phyloP scores from a whole-genome alignment of 2,329 filamentous ascomycete genomes.

The Botrytis medusae region DNA sequence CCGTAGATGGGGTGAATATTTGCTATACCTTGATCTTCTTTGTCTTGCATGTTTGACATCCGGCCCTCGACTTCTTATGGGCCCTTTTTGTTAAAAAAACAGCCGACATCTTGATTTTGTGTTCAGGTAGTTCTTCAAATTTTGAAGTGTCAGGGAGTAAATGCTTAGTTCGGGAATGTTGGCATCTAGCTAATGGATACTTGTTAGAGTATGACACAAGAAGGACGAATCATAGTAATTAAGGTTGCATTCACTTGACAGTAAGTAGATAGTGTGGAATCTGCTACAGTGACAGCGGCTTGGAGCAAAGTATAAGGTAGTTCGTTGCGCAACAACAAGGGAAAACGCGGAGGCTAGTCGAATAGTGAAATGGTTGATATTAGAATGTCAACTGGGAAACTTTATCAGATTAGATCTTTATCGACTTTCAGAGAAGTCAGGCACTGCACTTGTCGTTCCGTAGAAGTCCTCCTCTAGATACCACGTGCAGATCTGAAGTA shows the following conservation, averaged over 20 bases:
- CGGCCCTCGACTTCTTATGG: constrained; percentile 38
- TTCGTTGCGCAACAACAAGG: neutral
- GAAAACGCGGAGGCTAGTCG: neutral
- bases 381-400: neutral
- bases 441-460: neutral
- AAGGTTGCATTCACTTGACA: neutral
- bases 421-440: neutral
- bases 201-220: neutral
- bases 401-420: neutral
- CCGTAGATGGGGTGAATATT: neutral
- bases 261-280: neutral
- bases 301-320: neutral
- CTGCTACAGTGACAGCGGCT: neutral
- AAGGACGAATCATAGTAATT: neutral
- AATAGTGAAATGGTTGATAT: neutral
- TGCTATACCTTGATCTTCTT: constrained; percentile 37
- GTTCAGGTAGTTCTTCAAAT: neutral
- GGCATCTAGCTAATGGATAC: neutral
- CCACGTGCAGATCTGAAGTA: neutral
- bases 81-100: constrained; percentile 36
- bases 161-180: neutral
- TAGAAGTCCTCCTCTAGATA: neutral
- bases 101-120: neutral
- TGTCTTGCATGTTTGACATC: constrained; percentile 37
- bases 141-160: neutral